A percentile compares a stretch with the other conserved stretches of the same genome.
Evolutionary conservation across 768 basidiomycete species (phyloP).

Genomic region (Hygrocybe punicea): DNA sequence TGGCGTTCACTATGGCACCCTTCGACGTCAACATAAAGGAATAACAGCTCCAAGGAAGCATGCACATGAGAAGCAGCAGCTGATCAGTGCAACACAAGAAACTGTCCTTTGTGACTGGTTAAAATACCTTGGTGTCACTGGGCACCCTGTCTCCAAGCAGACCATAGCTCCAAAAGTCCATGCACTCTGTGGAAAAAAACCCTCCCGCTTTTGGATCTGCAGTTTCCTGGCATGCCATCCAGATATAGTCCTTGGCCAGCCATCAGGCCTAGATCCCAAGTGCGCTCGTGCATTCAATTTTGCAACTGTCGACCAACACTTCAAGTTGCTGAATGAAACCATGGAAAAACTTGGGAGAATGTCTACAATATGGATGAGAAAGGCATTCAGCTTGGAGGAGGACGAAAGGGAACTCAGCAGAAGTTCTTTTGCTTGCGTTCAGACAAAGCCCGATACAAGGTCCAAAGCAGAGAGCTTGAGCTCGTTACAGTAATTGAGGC

Average conservation of each 20-base stretch:
- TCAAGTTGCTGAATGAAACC: neutral
- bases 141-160: constrained; percentile 3
- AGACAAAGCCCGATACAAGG: constrained; percentile 15
- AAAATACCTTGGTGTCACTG: constrained; percentile 4
- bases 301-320: too few species aligned
- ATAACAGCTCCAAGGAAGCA: neutral
- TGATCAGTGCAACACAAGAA: constrained; percentile 10
- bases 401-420: constrained; percentile 6
- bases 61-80: constrained; percentile 8
- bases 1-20: neutral
- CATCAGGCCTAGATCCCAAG: too few species aligned
- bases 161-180: neutral
- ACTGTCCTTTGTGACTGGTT: constrained; percentile 14
- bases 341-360: constrained; percentile 18
- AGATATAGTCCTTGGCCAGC: neutral
- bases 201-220: neutral
- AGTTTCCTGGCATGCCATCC: neutral
- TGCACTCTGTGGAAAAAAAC: neutral
- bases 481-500: constrained; percentile 43
- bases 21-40: neutral
- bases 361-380: constrained; percentile 33
- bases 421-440: constrained; percentile 18
- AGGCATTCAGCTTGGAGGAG: constrained; percentile 21
- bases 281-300: too few species aligned
- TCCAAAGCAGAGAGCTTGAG: constrained; percentile 32